These are phyloP conservation scores for Corchorus capsularis DNA, from an alignment of 345 rosid genomes.

Conservation along the genomic window DNA sequence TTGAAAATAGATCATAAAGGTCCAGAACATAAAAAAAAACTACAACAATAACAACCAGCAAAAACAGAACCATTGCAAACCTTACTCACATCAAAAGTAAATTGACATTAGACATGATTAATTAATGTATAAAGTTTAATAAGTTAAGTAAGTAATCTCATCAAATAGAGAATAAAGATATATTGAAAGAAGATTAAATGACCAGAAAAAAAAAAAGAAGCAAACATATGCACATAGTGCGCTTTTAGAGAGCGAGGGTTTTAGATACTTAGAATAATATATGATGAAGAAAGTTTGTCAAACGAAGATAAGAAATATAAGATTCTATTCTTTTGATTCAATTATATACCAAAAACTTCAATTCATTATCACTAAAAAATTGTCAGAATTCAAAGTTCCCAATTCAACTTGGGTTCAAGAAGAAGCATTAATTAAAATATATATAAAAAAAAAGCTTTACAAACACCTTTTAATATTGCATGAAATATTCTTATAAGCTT, in stretches of 20 bases:
- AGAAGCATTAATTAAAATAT: background rate
- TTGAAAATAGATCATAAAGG: too few species aligned
- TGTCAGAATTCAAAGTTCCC: background rate
- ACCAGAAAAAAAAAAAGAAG: background rate
- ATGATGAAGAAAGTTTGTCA: background rate
- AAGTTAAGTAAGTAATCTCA: too few species aligned
- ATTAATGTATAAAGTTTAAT: too few species aligned
- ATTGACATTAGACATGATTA: too few species aligned
- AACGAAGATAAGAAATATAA: background rate
- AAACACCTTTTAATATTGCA: background rate
- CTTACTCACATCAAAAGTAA: too few species aligned
- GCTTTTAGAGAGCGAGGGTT: background rate
- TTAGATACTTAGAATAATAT: background rate
- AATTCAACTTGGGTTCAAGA: background rate
- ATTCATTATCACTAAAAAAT: background rate
- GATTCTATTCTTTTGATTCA: conserved; percentile 2
- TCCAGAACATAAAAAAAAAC: too few species aligned
- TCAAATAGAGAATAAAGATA: too few species aligned
- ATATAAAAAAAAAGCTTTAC: too few species aligned
- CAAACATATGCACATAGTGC: background rate
- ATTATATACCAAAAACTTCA: background rate
- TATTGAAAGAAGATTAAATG: background rate
- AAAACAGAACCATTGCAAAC: too few species aligned
- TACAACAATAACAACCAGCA: too few species aligned
- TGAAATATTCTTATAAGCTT: conserved; percentile 18